phyloP scores from a whole-genome alignment of 306 rosid genomes.

The Delonix regia region DNA sequence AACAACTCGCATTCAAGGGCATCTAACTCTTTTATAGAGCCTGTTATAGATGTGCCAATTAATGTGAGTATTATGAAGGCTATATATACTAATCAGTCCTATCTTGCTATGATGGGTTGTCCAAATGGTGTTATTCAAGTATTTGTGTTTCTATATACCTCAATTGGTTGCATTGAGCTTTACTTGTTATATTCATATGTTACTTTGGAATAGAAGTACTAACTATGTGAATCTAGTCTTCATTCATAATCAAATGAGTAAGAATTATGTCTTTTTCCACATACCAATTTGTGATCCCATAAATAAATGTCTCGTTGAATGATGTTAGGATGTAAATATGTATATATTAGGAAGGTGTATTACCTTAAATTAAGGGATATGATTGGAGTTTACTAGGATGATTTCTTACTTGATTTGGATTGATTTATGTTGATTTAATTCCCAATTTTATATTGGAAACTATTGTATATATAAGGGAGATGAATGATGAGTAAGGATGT shows the following conservation, averaged over 20 bases:
- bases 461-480: too few species aligned
- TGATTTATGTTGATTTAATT: too few species aligned
- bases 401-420: too few species aligned
- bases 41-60: conserved; percentile 77
- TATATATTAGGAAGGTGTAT: too few species aligned
- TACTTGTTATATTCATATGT: conserved; percentile 12
- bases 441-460: too few species aligned
- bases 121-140: background rate
- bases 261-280: background rate
- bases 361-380: too few species aligned
- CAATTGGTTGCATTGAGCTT: conserved; percentile 1
- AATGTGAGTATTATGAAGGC: conserved; percentile 57
- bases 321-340: too few species aligned
- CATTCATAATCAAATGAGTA: conserved; percentile 10
- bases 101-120: background rate
- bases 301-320: background rate
- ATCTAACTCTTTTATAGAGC: conserved; percentile 72
- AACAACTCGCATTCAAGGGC: conserved; percentile 95
- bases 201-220: conserved; percentile 13
- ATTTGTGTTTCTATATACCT: background rate
- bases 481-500: too few species aligned
- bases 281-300: conserved; percentile 6
- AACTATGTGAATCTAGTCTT: background rate
- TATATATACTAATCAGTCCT: conserved; percentile 4
- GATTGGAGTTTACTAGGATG: too few species aligned